Base-by-base conservation (phyloP, 192 early-diverging fungal species). In the Podila epicladia region DNA sequence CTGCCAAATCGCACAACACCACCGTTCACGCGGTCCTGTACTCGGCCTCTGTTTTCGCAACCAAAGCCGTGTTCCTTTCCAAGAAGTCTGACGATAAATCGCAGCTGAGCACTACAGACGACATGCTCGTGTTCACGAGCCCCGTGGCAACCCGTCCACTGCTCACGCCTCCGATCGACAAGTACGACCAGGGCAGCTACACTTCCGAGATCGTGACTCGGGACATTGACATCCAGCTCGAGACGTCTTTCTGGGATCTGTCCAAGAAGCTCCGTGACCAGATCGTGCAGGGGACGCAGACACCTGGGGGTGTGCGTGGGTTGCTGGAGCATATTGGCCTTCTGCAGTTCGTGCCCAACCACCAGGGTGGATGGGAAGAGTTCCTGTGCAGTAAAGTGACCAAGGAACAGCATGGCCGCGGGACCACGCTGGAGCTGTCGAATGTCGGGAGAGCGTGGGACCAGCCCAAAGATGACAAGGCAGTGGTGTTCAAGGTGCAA, bases 331-430 rank as follows among this genome's bases (percentile, higher is more conserved):
- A 78, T 55, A 37, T 45, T 5, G 75, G 75, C 13, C 58, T 78
- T 5, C 49, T 78, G 4, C 28, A 37, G 6, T 78, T 60, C 22
- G 33, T 78, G 4, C 75, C 75, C 11, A 67, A 64, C 5, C 37
- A 65, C 19, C 19, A 24, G 0, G 69, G 64, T 1, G 75, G 69
- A 4, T 78, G 75, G 75, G 75, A 78, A 48, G 50, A 71, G 8
- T 78, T 60, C 26, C 15, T 71, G 3, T 3, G 45, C 9, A 58
- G n/a, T 2, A 69, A 71, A 32, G 68, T 63, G 19, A 58, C 55
- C 19, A 78, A 78, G 62, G 68, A 71, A 29, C 75, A 78, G 33
- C 69, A 71, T 37, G 75, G 75, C 9, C 69, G 75, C 31, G 22
- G 61, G 17, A 33, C 64, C 7, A 67, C 75, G 12, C 31, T 78